These are phyloP conservation scores for Hyphodiscus hymeniophilus DNA, from an alignment of 495 filamentous ascomycete genomes.

Conservation along the genomic window DNA sequence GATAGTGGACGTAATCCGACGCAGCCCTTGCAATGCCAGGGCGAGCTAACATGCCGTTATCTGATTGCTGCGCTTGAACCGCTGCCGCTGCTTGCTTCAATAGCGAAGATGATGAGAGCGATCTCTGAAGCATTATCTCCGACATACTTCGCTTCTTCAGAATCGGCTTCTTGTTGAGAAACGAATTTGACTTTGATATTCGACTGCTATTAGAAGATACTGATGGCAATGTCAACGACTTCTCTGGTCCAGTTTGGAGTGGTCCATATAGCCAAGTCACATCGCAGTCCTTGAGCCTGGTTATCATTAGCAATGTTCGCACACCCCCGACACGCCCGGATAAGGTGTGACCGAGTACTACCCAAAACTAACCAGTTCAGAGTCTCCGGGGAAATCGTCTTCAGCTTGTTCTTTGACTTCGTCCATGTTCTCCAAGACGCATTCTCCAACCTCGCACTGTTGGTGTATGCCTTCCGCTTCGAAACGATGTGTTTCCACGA, in stretches of 20 bases:
- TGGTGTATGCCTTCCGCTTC: slow-evolving; percentile 66
- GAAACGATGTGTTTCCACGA: slow-evolving; percentile 90
- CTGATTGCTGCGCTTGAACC: slow-evolving; percentile 78
- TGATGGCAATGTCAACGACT: slow-evolving; percentile 27
- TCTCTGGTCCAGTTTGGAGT: slow-evolving; percentile 55
- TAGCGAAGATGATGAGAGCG: slow-evolving; percentile 81
- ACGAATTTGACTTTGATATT: slow-evolving; percentile 74
- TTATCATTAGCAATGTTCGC: slow-evolving; percentile 1
- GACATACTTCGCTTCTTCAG: slow-evolving; percentile 94
- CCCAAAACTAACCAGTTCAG: slow-evolving; percentile 15
- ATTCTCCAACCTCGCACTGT: slow-evolving; percentile 81
- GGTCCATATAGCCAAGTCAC: slow-evolving; percentile 98
- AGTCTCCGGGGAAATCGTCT: slow-evolving; percentile 48
- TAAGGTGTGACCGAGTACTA: neutral
- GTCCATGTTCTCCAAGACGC: slow-evolving; percentile 96
- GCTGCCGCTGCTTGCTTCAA: slow-evolving; percentile 90
- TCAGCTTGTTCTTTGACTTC: slow-evolving; percentile 75
- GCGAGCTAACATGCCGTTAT: slow-evolving; percentile 30
- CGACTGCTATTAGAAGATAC: slow-evolving; percentile 44
- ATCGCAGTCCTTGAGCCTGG: slow-evolving; percentile 91
- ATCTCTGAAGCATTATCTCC: slow-evolving; percentile 86
- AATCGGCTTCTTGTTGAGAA: slow-evolving; percentile 77
- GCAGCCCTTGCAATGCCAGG: slow-evolving; percentile 14
- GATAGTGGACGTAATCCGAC: slow-evolving; percentile 27
- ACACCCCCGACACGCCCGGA: neutral